Base-by-base conservation (phyloP, 2,329 filamentous ascomycete species). In the Aureobasidium mangrovei region DNA sequence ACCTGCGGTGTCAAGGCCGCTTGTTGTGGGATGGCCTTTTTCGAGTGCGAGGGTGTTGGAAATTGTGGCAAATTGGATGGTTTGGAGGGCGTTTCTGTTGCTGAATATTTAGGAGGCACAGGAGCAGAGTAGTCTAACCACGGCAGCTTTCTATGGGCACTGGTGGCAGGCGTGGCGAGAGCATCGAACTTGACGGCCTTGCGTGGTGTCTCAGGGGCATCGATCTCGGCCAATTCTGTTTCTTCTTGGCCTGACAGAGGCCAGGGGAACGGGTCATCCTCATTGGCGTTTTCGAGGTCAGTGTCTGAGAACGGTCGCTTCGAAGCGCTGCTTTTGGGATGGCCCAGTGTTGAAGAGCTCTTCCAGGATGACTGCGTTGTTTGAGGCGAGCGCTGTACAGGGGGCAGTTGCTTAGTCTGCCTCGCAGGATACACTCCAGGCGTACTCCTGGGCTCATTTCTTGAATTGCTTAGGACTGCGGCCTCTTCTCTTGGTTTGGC, bases 401-500 rank as follows among this genome's bases (percentile, higher is more conserved):
- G 38, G 18, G 18, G 35, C 24, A 33, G 27, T 27, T 36, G 38
- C 47, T 52, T 52, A 35, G 27, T 31, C 24, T 7, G 7, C 10
- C 7, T 7, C 32, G 32, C 32, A 12, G 32, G 32, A 43, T 27
- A 27, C 8, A 27, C 18, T 10, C 26, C 26, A 4, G 7, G 35
- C 7, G 26, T 53, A 6, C 18, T 51, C 10, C 60, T 55, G 3
- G 70, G 65, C 60, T 79, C 77, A n/a, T 67, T 74, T 54, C 70
- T 67, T 35, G 75, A 73, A 58, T 78, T 79, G 54, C 63, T 70
- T 52, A 75, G 55, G 24, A 79, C 65, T 26, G 73, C 72, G 9
- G 63, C 63, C 47, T 75, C 73, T 63, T 79, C 76, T 51, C 79
- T 69, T 18, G 60, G 56, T 40, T 69, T 66, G 0, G 80, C 80